Percentiles rank a stretch among this genome's conserved stretches.
phyloP scores from a whole-genome alignment of 139 green algal species.

The Bryopsis sp. region DNA sequence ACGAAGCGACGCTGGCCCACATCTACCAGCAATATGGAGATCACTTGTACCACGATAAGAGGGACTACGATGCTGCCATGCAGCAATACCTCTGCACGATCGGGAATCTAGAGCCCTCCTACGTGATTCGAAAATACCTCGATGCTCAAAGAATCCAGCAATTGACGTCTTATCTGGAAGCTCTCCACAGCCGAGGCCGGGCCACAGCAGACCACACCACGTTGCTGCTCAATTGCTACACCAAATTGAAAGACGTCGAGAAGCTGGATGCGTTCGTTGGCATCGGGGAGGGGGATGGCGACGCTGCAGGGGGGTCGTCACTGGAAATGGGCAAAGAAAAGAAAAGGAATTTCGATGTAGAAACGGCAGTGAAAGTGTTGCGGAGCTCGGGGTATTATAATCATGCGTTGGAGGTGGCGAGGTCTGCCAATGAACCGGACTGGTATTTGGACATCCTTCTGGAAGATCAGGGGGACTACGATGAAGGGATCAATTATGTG shows the following conservation, averaged over 20 bases:
- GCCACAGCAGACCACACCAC: conserved; percentile 86
- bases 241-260: conserved; percentile 51
- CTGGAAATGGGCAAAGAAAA: too few relatives aligned
- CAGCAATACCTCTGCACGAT: conserved; percentile 68
- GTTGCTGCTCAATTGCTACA: conserved; percentile 93
- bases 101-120: conserved; percentile 79
- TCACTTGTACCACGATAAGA: conserved; percentile 69
- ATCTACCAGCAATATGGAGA: conserved; percentile 56
- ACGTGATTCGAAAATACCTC: conserved; percentile 84
- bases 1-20: conserved; percentile 36
- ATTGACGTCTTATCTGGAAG: conserved; percentile 83
- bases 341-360: too few relatives aligned
- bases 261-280: conserved; percentile 38
- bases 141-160: conserved; percentile 82
- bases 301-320: too few relatives aligned
- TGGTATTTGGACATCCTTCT: conserved; percentile 80
- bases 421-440: conserved; percentile 41
- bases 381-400: conserved; percentile 71
- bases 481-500: conserved; percentile 71
- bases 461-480: conserved; percentile 65
- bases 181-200: conserved; percentile 64
- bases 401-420: conserved; percentile 79
- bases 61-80: conserved; percentile 89
- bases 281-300: not conserved
- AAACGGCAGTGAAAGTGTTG: conserved; percentile 48